Evolutionary conservation across 345 rosid species (phyloP), one percentile per base, ranked within the genome.

Genomic region (Syzygium aromaticum): DNA sequence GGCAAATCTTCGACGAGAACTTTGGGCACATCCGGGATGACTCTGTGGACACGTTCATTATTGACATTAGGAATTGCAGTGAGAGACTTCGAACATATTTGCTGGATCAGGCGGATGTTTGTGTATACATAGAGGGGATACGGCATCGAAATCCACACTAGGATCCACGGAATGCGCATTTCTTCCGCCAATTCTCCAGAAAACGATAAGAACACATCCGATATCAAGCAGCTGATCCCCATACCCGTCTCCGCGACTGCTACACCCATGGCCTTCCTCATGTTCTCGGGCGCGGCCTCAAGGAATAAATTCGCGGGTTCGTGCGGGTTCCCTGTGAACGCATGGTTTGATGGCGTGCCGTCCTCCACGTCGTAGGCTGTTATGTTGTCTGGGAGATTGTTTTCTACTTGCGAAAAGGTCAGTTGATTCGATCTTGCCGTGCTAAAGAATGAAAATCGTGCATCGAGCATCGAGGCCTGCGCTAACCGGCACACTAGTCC

Each of bases 401-500:
- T 4, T 0, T 23, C 54, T 11, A 73, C 28, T 33, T 88, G 49
- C 11, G 73, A 82, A 85, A 92, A 89, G 28, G 92, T 46, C 3
- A 91, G 90, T 0, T 84, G 27, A 86, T 93, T 95, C 52, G 93
- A 93, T 28, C 88, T 54, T 0, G 52, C 49, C 3, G 93, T 93
- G 94, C 85, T 92, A 38, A 95, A 88, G 90, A 95, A 94, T 27
- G 98, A 94, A 87, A 96, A 96, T 1, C 80, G 51, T 0, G 89
- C 89, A 33, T 88, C 52, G 5, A 95, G 95, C 84, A 92, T 19
- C 2, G 92, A 51, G 57, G 54, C 86, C 11, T 83, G 25, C 51
- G 97, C 96, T 19, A 95, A 87, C 84, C 89, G 91, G 59, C 86
- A 86, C 3, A 90, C 90, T 40, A 95, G 87, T 67, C 92, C 53